Conservation (phyloP, 129 eudicot species). For the Artemisia annua region DNA sequence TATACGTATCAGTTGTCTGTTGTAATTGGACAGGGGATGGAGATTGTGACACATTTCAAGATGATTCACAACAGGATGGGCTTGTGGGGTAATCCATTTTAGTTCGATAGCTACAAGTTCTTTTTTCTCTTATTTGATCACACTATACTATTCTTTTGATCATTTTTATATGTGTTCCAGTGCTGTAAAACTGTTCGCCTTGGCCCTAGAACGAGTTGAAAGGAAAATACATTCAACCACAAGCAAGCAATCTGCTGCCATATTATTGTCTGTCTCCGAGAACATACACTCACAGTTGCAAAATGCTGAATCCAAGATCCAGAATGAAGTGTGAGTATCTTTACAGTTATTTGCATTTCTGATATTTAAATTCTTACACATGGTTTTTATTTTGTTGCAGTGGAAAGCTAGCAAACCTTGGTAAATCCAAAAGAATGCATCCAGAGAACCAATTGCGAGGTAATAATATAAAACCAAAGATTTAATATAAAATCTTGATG, state of each 20-base stretch:
- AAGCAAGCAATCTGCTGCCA: slow-evolving; percentile 66
- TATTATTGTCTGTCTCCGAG: slow-evolving; percentile 62
- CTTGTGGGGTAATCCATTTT: slow-evolving; percentile 52
- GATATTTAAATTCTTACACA: too few species aligned
- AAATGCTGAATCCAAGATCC: too few species aligned
- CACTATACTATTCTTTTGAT: slow-evolving; percentile 15
- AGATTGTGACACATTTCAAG: slow-evolving; percentile 30
- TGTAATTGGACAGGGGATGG: slow-evolving; percentile 48
- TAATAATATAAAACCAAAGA: too few species aligned
- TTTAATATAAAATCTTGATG: too few species aligned
- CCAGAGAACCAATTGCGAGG: too few species aligned
- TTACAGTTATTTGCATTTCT: too few species aligned
- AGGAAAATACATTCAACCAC: slow-evolving; percentile 64
- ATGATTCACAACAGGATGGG: slow-evolving; percentile 55
- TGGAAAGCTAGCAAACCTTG: too few species aligned
- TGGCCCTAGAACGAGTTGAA: slow-evolving; percentile 69
- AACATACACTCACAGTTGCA: slow-evolving; percentile 31
- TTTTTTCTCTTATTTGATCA: background rate
- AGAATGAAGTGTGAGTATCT: too few species aligned
- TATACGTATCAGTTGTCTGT: slow-evolving; percentile 12
- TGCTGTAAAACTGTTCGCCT: slow-evolving; percentile 62
- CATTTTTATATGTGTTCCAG: slow-evolving; percentile 39
- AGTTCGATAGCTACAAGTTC: background rate
- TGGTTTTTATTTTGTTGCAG: too few species aligned
- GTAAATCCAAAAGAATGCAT: too few species aligned